phyloP scores from a whole-genome alignment of 805 yeast genomes.

The Pichia exigua region DNA sequence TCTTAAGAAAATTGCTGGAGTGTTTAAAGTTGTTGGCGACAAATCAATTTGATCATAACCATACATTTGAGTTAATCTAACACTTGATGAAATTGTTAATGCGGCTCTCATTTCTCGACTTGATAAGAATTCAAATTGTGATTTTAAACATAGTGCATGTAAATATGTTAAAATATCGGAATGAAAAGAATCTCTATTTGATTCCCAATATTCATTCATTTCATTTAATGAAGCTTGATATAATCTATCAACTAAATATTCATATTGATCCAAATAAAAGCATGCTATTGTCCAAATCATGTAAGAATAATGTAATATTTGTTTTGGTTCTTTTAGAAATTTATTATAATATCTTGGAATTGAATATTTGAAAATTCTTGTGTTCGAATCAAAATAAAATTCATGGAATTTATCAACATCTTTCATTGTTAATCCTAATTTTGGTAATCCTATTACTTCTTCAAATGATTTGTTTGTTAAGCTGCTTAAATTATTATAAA shows the following conservation, averaged over 20 bases:
- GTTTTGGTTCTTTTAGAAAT: constrained; percentile 15
- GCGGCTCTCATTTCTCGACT: constrained; percentile 24
- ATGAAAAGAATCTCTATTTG: constrained; percentile 9
- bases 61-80: constrained; percentile 23
- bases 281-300: constrained; percentile 20
- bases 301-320: constrained; percentile 17
- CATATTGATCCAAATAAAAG: constrained; percentile 15
- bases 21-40: constrained; percentile 13
- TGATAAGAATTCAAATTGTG: constrained; percentile 21
- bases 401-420: constrained; percentile 19
- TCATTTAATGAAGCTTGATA: constrained; percentile 15
- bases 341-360: constrained; percentile 15
- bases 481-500: background rate
- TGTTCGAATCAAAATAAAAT: constrained; percentile 9
- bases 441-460: constrained; percentile 4
- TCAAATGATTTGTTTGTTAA: constrained; percentile 5
- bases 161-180: constrained; percentile 20
- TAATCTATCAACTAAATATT: constrained; percentile 12
- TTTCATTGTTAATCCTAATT: constrained; percentile 15
- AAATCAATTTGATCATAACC: constrained; percentile 27
- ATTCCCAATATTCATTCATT: constrained; percentile 16
- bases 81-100: constrained; percentile 20
- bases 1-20: constrained; percentile 15
- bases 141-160: constrained; percentile 20
- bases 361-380: constrained; percentile 15